Base-by-base conservation (phyloP, 352 stramenopile genomes). In the Pythium aristosporum region DNA sequence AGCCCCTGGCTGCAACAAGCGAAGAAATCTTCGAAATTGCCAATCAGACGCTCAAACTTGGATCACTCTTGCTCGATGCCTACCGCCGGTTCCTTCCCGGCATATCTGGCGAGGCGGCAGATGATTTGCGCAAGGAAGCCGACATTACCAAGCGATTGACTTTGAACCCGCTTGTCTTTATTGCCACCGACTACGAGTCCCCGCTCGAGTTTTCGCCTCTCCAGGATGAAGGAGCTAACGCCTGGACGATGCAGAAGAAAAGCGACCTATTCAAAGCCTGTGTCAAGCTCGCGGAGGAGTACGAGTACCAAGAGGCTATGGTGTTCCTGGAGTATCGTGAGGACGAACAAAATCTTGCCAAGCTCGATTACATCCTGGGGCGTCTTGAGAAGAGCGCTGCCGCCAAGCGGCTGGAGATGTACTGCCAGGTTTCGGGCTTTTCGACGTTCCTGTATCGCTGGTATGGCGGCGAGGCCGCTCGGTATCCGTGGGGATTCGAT, bases 271-370 rank as follows among this genome's bases (percentile, higher is more conserved):
- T 92, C 37, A 66, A 42, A 8, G 62, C 79, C 13, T 88, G 80
- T 47, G 79, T 91, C 20, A 69, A 80, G 41, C 68, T 92, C 3
- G 76, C 75, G 12, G 82, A 94, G 59, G 81, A 79, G 60, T 89
- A 91, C 57, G 49, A 61, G n/a, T 96, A 92, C 68, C 92, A 84
- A 42, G 85, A 96, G 75, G 83, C 80, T 36, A 94, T 96, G 82
- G 77, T 89, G 20, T 91, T 85, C 62, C 48, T 96, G 13, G 67
- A 77, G 12, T 87, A 80, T 28, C 71, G 75, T 11, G 82, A 93
- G 70, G 81, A 91, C 49, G 72, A 76, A 25, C 71, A 72, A 39
- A 87, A 87, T 30, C 32, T 91, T 18, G 51, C 57, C 3, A 78
- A 89, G 63, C 64, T 92, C n/a, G 85, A 94, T 64, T 90, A 85